These are phyloP conservation scores for Nitzschia sp. DNA, from an alignment of 108 stramenopile species.

Conservation along the genomic window DNA sequence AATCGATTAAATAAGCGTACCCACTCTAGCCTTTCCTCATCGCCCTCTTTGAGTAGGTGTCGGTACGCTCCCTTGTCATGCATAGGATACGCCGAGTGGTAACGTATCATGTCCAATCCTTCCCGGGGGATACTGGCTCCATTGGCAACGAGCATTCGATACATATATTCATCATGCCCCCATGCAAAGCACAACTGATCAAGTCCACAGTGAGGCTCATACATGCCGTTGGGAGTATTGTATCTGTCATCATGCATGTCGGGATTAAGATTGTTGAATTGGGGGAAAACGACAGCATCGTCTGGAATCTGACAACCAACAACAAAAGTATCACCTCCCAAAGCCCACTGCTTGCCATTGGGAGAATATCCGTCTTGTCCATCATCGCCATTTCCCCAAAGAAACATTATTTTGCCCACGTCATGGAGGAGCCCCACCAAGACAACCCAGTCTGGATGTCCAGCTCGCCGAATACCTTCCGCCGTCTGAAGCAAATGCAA, in stretches of 20 bases:
- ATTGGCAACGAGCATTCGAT: conserved; percentile 81
- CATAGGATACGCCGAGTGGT: conserved; percentile 77
- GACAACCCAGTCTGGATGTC: conserved; percentile 84
- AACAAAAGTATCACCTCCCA: conserved; percentile 85
- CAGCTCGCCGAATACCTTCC: conserved; percentile 71
- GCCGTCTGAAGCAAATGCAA: conserved; percentile 81
- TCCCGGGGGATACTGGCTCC: conserved; percentile 56
- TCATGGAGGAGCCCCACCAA: conserved; percentile 78
- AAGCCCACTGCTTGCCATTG: conserved; percentile 79
- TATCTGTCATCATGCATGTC: conserved; percentile 67
- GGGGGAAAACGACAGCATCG: conserved; percentile 72
- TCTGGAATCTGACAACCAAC: conserved; percentile 73
- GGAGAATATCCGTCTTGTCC: conserved; percentile 71
- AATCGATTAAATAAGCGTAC: conserved; percentile 74
- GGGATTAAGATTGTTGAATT: conserved; percentile 75
- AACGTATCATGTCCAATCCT: conserved; percentile 81
- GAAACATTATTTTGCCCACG: conserved; percentile 87
- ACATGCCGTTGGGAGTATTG: conserved; percentile 65
- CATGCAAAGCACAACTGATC: conserved; percentile 70
- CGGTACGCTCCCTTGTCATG: conserved; percentile 73
- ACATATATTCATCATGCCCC: conserved; percentile 89
- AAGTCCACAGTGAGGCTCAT: conserved; percentile 67
- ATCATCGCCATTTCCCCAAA: conserved; percentile 71
- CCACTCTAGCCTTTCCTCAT: conserved; percentile 63
- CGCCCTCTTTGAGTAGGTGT: conserved; percentile 62